phyloP scores from a whole-genome alignment of 192 early-diverging fungal species.

The Diversispora eburnea region DNA sequence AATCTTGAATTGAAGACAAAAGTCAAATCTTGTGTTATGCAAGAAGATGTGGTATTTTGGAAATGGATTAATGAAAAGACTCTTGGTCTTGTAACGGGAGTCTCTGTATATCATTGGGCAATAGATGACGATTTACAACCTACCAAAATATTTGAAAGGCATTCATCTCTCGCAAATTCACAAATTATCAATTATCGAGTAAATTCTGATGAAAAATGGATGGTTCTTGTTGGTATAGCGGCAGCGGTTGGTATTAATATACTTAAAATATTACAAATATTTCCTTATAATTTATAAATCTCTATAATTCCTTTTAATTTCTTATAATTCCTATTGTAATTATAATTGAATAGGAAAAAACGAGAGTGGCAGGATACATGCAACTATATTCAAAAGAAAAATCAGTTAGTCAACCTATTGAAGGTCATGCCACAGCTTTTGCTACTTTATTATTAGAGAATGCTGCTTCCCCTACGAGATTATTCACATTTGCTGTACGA shows the following conservation, averaged over 20 bases:
- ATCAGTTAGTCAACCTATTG: constrained; percentile 87
- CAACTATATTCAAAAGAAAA: constrained; percentile 95
- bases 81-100: constrained; percentile 85
- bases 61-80: constrained; percentile 89
- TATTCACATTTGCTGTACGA: constrained; percentile 93
- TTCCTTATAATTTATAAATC: background rate
- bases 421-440: constrained; percentile 96
- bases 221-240: constrained; percentile 91
- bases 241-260: constrained; percentile 51
- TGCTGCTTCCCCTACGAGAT: constrained; percentile 72
- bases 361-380: constrained; percentile 91
- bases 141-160: constrained; percentile 90
- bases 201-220: constrained; percentile 90
- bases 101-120: constrained; percentile 93
- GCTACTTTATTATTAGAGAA: constrained; percentile 80
- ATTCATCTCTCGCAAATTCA: constrained; percentile 71
- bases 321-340: background rate
- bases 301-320: background rate
- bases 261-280: background rate
- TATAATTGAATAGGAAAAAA: constrained; percentile 48
- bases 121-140: constrained; percentile 87
- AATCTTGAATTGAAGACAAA: constrained; percentile 95
- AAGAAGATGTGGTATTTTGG: constrained; percentile 92
- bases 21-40: constrained; percentile 89
- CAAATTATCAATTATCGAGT: constrained; percentile 98